Base-by-base conservation (phyloP, 495 filamentous ascomycete species). In the Glonium stellatum region DNA sequence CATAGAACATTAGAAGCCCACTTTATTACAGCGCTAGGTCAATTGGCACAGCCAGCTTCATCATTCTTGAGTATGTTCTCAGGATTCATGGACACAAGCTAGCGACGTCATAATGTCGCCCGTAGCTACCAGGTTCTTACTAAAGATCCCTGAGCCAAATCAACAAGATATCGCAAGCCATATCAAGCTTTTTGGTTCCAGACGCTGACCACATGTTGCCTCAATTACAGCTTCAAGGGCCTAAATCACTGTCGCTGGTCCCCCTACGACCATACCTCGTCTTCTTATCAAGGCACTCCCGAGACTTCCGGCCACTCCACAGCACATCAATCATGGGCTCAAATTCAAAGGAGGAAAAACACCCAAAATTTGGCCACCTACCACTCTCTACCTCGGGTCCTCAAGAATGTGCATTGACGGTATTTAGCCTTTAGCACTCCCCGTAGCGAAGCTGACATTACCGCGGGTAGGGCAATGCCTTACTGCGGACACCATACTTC, bases 401-500 rank as follows among this genome's bases (percentile, higher is more conserved):
- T 0, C 75, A 84, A 60, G 79, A 83, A 60, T 85, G 82, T 67
- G 78, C 81, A 9, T 73, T 84, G 53, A 74, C 66, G 15, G 68
- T 71, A 58, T 27, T 8, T 4, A 18, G 21, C n/a, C 36, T 21
- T 47, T 51, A 55, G 48, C 22, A 54, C 37, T 23, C 51, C 54
- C 27, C 21, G 15, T 13, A 8, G 19, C 11, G 42, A 37, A 31
- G 58, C 48, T 47, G 19, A 58, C 46, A 15, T 10, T 63, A 21
- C 52, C 51, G 31, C 57, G 21, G 55, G 1, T 47, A 83, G 79
- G 87, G 90, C 9, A 71, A 76, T 27, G 78, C 82, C 4, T 75
- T 93, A 3, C 76, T 93, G 22, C 79, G 82, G 49, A 81, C 82
- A 11, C 81, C 87, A 0, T 85, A 83, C 61, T 88, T 88, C 76